These are phyloP conservation scores for Venturia oleaginea DNA, from an alignment of 2,329 filamentous ascomycete genomes.

Conservation along the genomic window DNA sequence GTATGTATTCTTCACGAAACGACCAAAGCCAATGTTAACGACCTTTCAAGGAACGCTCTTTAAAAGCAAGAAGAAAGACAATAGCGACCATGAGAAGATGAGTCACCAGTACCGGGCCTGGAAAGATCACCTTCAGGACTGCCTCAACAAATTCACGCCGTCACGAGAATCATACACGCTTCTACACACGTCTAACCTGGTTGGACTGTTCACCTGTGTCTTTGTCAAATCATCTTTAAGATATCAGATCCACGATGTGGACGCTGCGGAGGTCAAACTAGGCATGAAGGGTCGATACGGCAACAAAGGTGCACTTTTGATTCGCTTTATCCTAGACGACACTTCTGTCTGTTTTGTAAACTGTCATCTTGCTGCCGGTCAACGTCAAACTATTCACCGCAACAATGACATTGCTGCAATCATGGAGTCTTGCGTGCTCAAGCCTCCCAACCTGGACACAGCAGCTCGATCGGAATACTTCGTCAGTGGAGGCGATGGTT, in stretches of 20 bases:
- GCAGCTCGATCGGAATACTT: conserved; percentile 62
- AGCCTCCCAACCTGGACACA: conserved; percentile 55
- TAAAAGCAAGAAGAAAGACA: conserved; percentile 74
- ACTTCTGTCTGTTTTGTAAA: conserved; percentile 94
- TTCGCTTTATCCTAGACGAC: conserved; percentile 91
- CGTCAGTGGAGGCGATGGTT: conserved; percentile 85
- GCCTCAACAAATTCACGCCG: conserved; percentile 76
- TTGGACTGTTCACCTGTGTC: conserved; percentile 91
- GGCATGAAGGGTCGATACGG: conserved; percentile 93
- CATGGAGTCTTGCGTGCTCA: conserved; percentile 69
- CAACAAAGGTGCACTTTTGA: conserved; percentile 88
- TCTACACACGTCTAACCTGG: conserved; percentile 79
- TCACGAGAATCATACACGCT: conserved; percentile 70
- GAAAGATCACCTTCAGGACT: conserved; percentile 78
- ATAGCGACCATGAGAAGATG: conserved; percentile 79
- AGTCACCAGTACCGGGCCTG: conserved; percentile 95
- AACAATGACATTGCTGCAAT: conserved; percentile 91
- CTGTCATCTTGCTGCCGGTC: conserved; percentile 91
- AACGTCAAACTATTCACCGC: conserved; percentile 78
- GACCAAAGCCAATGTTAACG: background rate
- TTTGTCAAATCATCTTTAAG: conserved; percentile 80
- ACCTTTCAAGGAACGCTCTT: conserved; percentile 61
- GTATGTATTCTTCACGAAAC: conserved; percentile 32
- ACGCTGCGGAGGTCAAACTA: conserved; percentile 78
- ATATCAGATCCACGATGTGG: conserved; percentile 66